Evolutionary conservation across 2,329 filamentous ascomycete species (phyloP).

Genomic region (Dryadomyces quercivorus): DNA sequence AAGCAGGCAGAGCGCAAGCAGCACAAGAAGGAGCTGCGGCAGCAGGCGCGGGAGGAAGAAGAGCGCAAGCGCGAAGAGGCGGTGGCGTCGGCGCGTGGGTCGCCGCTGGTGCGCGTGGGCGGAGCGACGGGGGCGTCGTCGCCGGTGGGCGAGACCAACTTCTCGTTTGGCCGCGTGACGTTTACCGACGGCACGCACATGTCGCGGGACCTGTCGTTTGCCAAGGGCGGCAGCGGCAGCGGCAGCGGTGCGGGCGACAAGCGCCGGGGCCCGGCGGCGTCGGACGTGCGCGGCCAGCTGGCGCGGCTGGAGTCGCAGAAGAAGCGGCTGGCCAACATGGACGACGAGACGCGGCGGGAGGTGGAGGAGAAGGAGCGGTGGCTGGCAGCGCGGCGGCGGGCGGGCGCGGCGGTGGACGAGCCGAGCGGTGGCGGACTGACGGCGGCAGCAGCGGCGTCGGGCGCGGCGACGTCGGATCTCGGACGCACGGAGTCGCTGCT

Average conservation of each 20-base stretch:
- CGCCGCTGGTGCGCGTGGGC: slow-evolving; percentile 26
- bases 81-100: slow-evolving; percentile 46
- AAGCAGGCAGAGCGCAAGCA: slow-evolving; percentile 80
- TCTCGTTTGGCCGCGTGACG: slow-evolving; percentile 82
- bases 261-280: slow-evolving; percentile 57
- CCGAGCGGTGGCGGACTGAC: slow-evolving; percentile 21
- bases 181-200: slow-evolving; percentile 78
- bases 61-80: slow-evolving; percentile 53
- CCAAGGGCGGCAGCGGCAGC: slow-evolving; percentile 21
- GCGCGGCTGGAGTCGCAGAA: slow-evolving; percentile 77
- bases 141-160: slow-evolving; percentile 45
- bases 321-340: slow-evolving; percentile 61
- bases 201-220: slow-evolving; percentile 58
- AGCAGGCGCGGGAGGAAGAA: slow-evolving; percentile 69
- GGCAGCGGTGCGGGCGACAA: slow-evolving; percentile 27
- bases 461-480: slow-evolving; percentile 2
- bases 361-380: slow-evolving; percentile 90
- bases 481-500: slow-evolving; percentile 50
- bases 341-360: slow-evolving; percentile 69
- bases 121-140: slow-evolving; percentile 41
- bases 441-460: slow-evolving; percentile 9
- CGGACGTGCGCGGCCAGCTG: slow-evolving; percentile 78
- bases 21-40: slow-evolving; percentile 76
- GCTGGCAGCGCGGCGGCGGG: slow-evolving; percentile 80
- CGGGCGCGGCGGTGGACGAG: slow-evolving; percentile 63